These are phyloP conservation scores for Lavandula angustifolia DNA, from an alignment of 257 asterid genomes.

Conservation along the genomic window DNA sequence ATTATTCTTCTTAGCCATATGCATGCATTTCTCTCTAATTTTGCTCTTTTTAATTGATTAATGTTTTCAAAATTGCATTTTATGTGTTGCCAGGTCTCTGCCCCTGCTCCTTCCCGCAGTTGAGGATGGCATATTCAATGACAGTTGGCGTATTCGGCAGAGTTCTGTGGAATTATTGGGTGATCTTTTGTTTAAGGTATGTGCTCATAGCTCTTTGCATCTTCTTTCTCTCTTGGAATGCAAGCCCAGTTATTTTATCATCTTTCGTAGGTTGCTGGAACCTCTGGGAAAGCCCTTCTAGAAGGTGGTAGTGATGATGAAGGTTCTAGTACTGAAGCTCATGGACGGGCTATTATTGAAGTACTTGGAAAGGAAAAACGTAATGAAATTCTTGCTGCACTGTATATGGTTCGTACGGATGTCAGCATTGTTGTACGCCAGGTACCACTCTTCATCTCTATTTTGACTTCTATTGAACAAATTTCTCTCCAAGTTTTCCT, in stretches of 20 bases:
- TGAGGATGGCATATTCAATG: slow-evolving; percentile 98
- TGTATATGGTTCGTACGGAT: slow-evolving; percentile 98
- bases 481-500: slow-evolving; percentile 28
- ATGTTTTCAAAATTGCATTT: slow-evolving; percentile 11
- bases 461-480: slow-evolving; percentile 28
- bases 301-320: slow-evolving; percentile 99
- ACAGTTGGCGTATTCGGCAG: slow-evolving; percentile 98
- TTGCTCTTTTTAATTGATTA: slow-evolving; percentile 4
- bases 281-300: slow-evolving; percentile 98
- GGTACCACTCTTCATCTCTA: slow-evolving; percentile 48
- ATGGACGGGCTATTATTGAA: slow-evolving; percentile 98
- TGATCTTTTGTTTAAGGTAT: slow-evolving; percentile 93
- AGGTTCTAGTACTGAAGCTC: slow-evolving; percentile 99
- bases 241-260: slow-evolving; percentile 1
- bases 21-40: slow-evolving; percentile 1
- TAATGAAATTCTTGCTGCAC: slow-evolving; percentile 96
- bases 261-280: slow-evolving; percentile 88
- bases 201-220: slow-evolving; percentile 20
- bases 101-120: slow-evolving; percentile 98
- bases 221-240: slow-evolving; percentile 23
- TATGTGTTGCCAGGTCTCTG: slow-evolving; percentile 60
- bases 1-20: background rate
- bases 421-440: slow-evolving; percentile 95
- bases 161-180: slow-evolving; percentile 98
- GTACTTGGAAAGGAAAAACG: slow-evolving; percentile 96